Evolutionary conservation across 768 basidiomycete genomes (phyloP).

Genomic region (Coprinopsis sp.): DNA sequence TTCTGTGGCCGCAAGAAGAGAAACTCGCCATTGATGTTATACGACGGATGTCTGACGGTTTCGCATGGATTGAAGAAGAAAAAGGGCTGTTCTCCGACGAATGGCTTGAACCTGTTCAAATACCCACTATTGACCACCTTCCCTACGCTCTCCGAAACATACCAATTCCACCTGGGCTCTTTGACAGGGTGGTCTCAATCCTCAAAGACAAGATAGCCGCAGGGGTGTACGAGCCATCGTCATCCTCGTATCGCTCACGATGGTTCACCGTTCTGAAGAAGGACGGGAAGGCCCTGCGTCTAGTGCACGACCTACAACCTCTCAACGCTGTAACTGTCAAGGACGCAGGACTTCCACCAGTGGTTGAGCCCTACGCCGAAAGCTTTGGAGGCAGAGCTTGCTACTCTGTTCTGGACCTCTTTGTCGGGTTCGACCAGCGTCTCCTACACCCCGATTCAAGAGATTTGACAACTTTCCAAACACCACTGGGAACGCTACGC

Average conservation of each 20-base stretch:
- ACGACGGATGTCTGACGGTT: slow-evolving; percentile 24
- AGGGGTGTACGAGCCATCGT: slow-evolving; percentile 11
- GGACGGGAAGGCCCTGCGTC: slow-evolving; percentile 13
- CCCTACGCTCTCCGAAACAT: slow-evolving; percentile 28
- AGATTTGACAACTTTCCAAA: slow-evolving; percentile 11
- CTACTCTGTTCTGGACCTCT: slow-evolving; percentile 19
- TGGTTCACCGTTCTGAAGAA: slow-evolving; percentile 20
- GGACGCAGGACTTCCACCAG: slow-evolving; percentile 13
- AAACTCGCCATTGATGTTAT: slow-evolving; percentile 30
- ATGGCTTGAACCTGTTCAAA: slow-evolving; percentile 20
- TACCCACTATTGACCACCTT: slow-evolving; percentile 25
- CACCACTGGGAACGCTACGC: slow-evolving; percentile 7
- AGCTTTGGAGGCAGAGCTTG: slow-evolving; percentile 13
- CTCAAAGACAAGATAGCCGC: slow-evolving; percentile 20
- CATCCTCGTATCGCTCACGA: slow-evolving; percentile 8
- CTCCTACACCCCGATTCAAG: background rate
- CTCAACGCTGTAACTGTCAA: slow-evolving; percentile 16
- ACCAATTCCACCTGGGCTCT: slow-evolving; percentile 28
- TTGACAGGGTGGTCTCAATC: slow-evolving; percentile 18
- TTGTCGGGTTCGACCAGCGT: slow-evolving; percentile 24
- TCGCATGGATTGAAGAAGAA: slow-evolving; percentile 30
- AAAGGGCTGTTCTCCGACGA: slow-evolving; percentile 22
- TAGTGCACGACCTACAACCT: slow-evolving; percentile 18
- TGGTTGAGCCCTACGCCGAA: slow-evolving; percentile 14
- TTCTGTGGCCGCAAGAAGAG: slow-evolving; percentile 33